These are phyloP conservation scores for Medicago arabica DNA, from an alignment of 306 rosid species.

Conservation along the genomic window DNA sequence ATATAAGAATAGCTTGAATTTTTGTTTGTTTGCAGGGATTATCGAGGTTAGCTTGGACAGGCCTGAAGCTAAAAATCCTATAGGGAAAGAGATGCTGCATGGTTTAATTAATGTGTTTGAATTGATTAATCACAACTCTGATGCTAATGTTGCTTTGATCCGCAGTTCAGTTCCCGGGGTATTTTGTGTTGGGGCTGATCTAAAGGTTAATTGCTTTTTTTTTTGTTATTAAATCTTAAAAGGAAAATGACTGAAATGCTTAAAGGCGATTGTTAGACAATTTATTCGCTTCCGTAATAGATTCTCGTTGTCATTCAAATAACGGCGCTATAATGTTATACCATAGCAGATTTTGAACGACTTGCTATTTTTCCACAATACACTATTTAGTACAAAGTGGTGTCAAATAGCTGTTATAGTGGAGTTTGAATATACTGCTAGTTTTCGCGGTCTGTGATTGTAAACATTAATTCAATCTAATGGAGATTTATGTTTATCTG, in stretches of 20 bases:
- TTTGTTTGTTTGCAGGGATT: constrained; percentile 59
- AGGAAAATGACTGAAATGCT: background rate
- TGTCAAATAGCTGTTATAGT: background rate
- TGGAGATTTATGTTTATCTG: constrained; percentile 33
- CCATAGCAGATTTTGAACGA: background rate
- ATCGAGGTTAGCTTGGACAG: constrained; percentile 72
- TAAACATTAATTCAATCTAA: background rate
- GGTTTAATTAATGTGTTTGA: constrained; percentile 64
- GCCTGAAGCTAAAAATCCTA: constrained; percentile 77
- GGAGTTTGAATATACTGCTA: no score
- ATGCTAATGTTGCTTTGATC: constrained; percentile 70
- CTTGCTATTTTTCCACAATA: background rate
- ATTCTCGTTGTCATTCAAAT: constrained; percentile 21
- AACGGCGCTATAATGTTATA: background rate
- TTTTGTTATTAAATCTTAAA: background rate
- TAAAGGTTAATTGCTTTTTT: constrained; percentile 44
- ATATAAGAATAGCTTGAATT: no score
- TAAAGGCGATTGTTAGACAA: background rate
- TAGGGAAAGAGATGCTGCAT: constrained; percentile 75
- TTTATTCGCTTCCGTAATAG: constrained; percentile 14
- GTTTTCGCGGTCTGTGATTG: background rate
- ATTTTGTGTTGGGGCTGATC: constrained; percentile 58
- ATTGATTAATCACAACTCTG: constrained; percentile 55
- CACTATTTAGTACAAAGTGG: background rate
- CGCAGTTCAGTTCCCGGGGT: constrained; percentile 73